Evolutionary conservation across 148 eudicot genomes (phyloP).

Genomic region (Limonium bicolor): DNA sequence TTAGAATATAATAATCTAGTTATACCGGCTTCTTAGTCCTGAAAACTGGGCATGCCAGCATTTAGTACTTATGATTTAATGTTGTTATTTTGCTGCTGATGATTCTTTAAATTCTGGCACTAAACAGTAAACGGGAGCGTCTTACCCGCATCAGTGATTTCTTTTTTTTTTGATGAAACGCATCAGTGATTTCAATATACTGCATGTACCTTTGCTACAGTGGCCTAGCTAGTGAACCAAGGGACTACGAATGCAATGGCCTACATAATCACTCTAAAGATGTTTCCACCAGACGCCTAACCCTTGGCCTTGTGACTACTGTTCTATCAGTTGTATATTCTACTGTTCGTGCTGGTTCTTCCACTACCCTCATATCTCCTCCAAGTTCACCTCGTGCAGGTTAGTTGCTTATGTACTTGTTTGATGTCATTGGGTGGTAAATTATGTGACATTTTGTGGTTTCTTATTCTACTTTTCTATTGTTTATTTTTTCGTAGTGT

Average conservation of each 20-base stretch:
- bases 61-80: no score
- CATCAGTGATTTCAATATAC: slow-evolving; percentile 85
- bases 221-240: slow-evolving; percentile 95
- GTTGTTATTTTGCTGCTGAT: no score
- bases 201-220: slow-evolving; percentile 91
- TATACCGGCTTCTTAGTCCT: no score
- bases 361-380: slow-evolving; percentile 85
- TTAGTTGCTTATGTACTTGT: slow-evolving; percentile 7
- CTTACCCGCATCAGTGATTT: no score
- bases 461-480: no score
- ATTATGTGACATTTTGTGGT: no score
- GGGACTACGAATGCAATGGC: slow-evolving; percentile 95
- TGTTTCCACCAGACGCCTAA: slow-evolving; percentile 70
- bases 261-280: slow-evolving; percentile 95
- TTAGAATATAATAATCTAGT: no score
- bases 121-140: slow-evolving; percentile 96
- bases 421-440: no score
- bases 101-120: no score
- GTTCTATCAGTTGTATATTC: slow-evolving; percentile 93
- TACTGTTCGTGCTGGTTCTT: slow-evolving; percentile 99
- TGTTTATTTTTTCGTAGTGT: no score
- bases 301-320: slow-evolving; percentile 78
- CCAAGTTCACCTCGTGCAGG: slow-evolving; percentile 97
- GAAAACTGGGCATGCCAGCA: no score
- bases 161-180: no score